Percentiles rank a stretch among this genome's conserved stretches.
These are phyloP conservation scores for Fusarium clavum DNA, from an alignment of 2,329 filamentous ascomycete species.

Conservation along the genomic window DNA sequence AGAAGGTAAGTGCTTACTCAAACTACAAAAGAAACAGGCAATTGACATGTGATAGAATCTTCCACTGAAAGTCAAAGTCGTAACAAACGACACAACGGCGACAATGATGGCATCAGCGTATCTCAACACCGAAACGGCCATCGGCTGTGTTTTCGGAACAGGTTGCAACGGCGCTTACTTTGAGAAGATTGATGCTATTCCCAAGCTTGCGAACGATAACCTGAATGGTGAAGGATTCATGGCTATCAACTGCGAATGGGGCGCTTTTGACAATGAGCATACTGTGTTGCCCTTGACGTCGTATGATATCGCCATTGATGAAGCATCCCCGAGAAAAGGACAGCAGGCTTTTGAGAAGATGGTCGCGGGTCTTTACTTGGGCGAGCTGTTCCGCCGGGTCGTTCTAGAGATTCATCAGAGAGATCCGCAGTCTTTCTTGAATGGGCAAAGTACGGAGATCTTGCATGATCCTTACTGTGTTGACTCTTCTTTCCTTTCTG, in stretches of 20 bases:
- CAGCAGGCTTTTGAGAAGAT: slow-evolving; percentile 98
- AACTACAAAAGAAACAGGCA: neutral
- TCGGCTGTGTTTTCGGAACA: slow-evolving; percentile 98
- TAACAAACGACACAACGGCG: slow-evolving; percentile 98
- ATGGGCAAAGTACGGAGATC: slow-evolving; percentile 55
- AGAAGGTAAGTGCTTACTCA: slow-evolving; percentile 53
- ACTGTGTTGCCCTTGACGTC: slow-evolving; percentile 85
- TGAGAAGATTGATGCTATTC: slow-evolving; percentile 88
- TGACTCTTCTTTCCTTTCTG: slow-evolving; percentile 92
- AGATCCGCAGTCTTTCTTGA: slow-evolving; percentile 48
- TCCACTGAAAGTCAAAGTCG: slow-evolving; percentile 88
- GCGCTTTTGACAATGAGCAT: slow-evolving; percentile 95
- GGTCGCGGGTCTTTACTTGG: slow-evolving; percentile 93
- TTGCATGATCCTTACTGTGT: slow-evolving; percentile 89
- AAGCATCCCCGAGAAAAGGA: slow-evolving; percentile 90
- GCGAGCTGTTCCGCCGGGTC: slow-evolving; percentile 91
- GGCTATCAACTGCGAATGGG: slow-evolving; percentile 98
- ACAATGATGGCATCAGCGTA: slow-evolving; percentile 97
- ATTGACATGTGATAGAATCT: slow-evolving; percentile 68
- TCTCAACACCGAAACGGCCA: slow-evolving; percentile 89
- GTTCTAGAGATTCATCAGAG: slow-evolving; percentile 83
- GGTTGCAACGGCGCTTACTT: slow-evolving; percentile 99
- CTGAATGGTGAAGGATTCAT: slow-evolving; percentile 80
- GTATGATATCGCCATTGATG: slow-evolving; percentile 89
- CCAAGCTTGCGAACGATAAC: slow-evolving; percentile 92